Base-by-base conservation (phyloP, 805 yeast genomes). In the Wickerhamiella nectarea region DNA sequence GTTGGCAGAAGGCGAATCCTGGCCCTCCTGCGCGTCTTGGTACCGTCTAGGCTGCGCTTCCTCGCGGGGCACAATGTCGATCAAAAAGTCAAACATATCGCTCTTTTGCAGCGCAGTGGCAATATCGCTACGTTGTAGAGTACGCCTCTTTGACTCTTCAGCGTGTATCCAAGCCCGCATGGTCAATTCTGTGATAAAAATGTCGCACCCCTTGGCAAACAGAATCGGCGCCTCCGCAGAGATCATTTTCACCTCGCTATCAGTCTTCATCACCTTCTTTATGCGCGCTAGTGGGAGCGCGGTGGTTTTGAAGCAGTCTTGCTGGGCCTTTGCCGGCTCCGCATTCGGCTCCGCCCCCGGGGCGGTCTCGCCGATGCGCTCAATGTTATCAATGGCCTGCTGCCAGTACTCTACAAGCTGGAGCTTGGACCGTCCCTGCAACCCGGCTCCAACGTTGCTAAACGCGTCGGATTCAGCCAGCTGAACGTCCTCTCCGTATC, bases 151-250 rank as follows among this genome's bases (percentile, higher is more conserved):
- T 65, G 84, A 84, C 56, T 85, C 95, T 61, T 91, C 97, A 2
- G 97, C 95, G 55, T 87, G 95, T 49, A 91, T 85, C 98, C 98
- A 91, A 6, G 98, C 96, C 46, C 99, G 71, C 95, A 91, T 87
- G 11, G 99, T 87, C 44, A 91, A 67, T 60, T 91, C 99, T 0
- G 98, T 87, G 53, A 91, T 89, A 63, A 91, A 91, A 28, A 91
- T 78, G 59, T 91, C 99, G 63, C 98, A 91, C 1, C 97, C 97
- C 61, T 91, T 91, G 38, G 98, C 97, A 66, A 91, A 91, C 48
- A 91, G 64, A 26, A 91, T 86, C 2, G 99, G 98, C 0, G 97
- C 97, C 64, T 91, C 99, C 2, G 98, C 97, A 50, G 91, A 77
- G 46, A 91, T 91, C 99, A 91, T 91, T 51, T 86, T 75, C 33